phyloP scores from a whole-genome alignment of 768 basidiomycete genomes.

The Phlebiopsis gigantea region DNA sequence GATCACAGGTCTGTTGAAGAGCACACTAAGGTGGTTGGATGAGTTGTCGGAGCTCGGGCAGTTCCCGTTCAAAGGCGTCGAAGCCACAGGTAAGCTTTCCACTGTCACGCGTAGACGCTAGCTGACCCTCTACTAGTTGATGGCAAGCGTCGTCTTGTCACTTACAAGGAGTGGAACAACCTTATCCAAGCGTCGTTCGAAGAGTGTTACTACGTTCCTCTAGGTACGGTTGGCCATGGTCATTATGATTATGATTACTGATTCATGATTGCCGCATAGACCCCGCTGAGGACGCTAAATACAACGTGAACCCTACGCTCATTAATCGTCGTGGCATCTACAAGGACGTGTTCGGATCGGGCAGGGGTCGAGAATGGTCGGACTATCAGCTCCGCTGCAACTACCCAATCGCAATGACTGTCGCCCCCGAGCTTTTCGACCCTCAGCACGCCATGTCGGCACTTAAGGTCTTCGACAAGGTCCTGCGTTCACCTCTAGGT shows the following conservation, averaged over 20 bases:
- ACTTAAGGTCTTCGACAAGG: slow-evolving; percentile 71
- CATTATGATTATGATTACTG: background rate
- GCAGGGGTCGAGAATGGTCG: slow-evolving; percentile 84
- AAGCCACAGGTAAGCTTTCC: slow-evolving; percentile 58
- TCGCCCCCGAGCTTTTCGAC: slow-evolving; percentile 93
- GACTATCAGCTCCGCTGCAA: slow-evolving; percentile 95
- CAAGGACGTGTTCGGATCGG: slow-evolving; percentile 96
- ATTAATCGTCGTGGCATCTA: slow-evolving; percentile 93
- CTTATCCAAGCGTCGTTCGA: slow-evolving; percentile 88
- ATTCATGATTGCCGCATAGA: slow-evolving; percentile 38
- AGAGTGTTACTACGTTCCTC: slow-evolving; percentile 83
- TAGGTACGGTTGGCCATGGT: slow-evolving; percentile 40
- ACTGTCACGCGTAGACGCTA: background rate
- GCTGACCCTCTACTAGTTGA: slow-evolving; percentile 44
- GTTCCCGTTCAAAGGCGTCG: slow-evolving; percentile 90
- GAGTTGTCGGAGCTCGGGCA: slow-evolving; percentile 54
- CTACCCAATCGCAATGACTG: slow-evolving; percentile 94
- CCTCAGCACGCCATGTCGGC: slow-evolving; percentile 74
- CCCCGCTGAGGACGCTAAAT: slow-evolving; percentile 61
- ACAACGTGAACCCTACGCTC: slow-evolving; percentile 62
- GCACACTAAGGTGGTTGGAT: slow-evolving; percentile 86
- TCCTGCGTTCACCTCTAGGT: slow-evolving; percentile 83
- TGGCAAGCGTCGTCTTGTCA: slow-evolving; percentile 62
- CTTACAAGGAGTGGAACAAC: slow-evolving; percentile 87
- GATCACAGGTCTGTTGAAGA: slow-evolving; percentile 90